A percentile compares a stretch with the other conserved stretches of the same genome.
Evolutionary conservation across 2,329 filamentous ascomycete genomes (phyloP).

Genomic region (Ceratocystis papillata): DNA sequence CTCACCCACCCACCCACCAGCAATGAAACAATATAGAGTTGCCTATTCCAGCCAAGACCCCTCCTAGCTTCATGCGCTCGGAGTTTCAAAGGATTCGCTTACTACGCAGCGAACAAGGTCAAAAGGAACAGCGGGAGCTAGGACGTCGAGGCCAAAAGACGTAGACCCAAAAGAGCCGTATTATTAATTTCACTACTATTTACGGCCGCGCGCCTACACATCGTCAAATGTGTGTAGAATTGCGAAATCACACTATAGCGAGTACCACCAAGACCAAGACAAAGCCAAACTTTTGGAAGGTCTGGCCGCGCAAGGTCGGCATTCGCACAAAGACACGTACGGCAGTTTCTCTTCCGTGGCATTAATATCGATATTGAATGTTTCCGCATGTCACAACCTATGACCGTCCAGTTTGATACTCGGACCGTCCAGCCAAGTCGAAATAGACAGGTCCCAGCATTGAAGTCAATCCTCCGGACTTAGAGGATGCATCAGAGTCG

Average conservation of each 20-base stretch:
- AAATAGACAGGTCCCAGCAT: background rate
- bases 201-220: background rate
- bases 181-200: background rate
- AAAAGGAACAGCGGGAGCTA: background rate
- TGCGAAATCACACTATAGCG: background rate
- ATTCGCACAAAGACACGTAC: too few relatives aligned
- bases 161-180: background rate
- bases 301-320: too few relatives aligned
- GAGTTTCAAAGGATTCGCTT: constrained; percentile 8
- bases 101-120: background rate
- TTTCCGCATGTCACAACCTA: too few relatives aligned
- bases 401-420: too few relatives aligned
- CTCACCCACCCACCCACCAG: background rate
- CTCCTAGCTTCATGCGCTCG: background rate
- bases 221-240: background rate
- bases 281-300: too few relatives aligned
- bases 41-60: background rate
- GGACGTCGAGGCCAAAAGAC: background rate
- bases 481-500: background rate
- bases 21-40: constrained; percentile 5
- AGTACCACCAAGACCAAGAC: background rate
- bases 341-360: too few relatives aligned
- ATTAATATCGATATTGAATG: too few relatives aligned
- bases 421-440: too few relatives aligned
- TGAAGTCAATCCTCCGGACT: background rate